Conservation (phyloP, 169 alveolate species). For the Neospora caninum region DNA sequence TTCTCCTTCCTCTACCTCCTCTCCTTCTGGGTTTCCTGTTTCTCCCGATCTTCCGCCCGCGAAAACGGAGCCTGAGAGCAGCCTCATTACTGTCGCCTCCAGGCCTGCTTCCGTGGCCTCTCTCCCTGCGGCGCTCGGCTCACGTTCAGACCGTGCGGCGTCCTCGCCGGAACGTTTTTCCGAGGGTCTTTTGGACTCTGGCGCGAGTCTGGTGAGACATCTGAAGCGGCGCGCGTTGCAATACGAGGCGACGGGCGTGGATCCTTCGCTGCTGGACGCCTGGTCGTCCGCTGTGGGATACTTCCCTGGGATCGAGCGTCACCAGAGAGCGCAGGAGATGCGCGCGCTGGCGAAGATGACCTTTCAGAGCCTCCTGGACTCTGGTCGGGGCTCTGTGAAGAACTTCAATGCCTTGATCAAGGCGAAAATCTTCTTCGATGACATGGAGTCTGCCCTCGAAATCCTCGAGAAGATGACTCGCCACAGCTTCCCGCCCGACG, state of each 20-base stretch:
- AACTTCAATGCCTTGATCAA: conserved; percentile 65
- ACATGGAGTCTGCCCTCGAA: conserved; percentile 65
- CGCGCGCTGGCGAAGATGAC: background rate
- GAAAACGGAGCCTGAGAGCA: no score
- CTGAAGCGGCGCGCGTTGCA: conserved; percentile 9
- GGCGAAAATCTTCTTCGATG: conserved; percentile 53
- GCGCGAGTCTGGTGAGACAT: background rate
- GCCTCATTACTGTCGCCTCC: no score
- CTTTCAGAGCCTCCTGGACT: conserved; percentile 64
- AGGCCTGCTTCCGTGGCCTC: no score
- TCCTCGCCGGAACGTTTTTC: background rate
- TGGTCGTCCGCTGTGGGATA: background rate
- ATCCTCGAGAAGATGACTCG: conserved; percentile 69
- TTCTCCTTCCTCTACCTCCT: no score
- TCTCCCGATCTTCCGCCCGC: no score
- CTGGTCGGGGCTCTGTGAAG: conserved; percentile 47
- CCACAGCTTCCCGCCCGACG: conserved; percentile 68
- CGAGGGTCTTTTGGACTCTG: conserved; percentile 1
- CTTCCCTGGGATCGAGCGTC: conserved; percentile 60
- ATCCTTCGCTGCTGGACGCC: background rate
- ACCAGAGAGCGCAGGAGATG: conserved; percentile 26
- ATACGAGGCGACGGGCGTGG: conserved; percentile 36
- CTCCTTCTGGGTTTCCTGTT: no score
- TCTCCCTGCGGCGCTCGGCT: no score
- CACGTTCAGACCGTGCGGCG: background rate